Percentiles rank a stretch among this genome's conserved stretches.
Evolutionary conservation across 441 rosid species (phyloP).

Genomic region (Erysimum cheiri): DNA sequence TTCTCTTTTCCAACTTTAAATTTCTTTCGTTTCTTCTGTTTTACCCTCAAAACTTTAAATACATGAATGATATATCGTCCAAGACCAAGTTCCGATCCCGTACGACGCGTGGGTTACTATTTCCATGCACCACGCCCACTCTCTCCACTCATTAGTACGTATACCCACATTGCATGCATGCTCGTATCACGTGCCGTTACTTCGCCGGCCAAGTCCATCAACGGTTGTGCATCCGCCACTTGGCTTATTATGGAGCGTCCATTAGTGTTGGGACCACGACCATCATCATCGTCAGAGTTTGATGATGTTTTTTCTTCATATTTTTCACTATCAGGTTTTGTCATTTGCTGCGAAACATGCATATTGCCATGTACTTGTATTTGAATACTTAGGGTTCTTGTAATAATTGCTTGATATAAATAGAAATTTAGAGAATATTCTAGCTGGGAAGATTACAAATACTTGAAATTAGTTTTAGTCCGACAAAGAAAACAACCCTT

Average conservation of each 20-base stretch:
- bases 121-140: conserved; percentile 41
- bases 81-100: conserved; percentile 41
- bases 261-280: conserved; percentile 37
- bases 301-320: conserved; percentile 1
- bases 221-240: conserved; percentile 20
- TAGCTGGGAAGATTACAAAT: conserved; percentile 44
- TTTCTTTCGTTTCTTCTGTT: background rate
- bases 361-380: conserved; percentile 39
- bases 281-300: conserved; percentile 38
- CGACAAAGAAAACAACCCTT: conserved; percentile 40
- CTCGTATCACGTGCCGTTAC: conserved; percentile 41
- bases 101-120: conserved; percentile 45
- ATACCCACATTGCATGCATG: conserved; percentile 37
- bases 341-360: conserved; percentile 42
- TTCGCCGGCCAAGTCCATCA: conserved; percentile 29
- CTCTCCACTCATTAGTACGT: conserved; percentile 45
- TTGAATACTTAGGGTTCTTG: conserved; percentile 37
- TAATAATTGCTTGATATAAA: conserved; percentile 40
- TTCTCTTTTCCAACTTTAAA: conserved; percentile 6
- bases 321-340: conserved; percentile 32
- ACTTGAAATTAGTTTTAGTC: conserved; percentile 41
- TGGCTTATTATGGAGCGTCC: conserved; percentile 5
- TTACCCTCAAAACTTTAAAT: conserved; percentile 20
- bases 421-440: conserved; percentile 43
- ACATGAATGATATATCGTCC: conserved; percentile 41